A percentile compares a stretch with the other conserved stretches of the same genome.
Conservation (phyloP, 306 rosid genomes). For the Acacia melanoxylon region DNA sequence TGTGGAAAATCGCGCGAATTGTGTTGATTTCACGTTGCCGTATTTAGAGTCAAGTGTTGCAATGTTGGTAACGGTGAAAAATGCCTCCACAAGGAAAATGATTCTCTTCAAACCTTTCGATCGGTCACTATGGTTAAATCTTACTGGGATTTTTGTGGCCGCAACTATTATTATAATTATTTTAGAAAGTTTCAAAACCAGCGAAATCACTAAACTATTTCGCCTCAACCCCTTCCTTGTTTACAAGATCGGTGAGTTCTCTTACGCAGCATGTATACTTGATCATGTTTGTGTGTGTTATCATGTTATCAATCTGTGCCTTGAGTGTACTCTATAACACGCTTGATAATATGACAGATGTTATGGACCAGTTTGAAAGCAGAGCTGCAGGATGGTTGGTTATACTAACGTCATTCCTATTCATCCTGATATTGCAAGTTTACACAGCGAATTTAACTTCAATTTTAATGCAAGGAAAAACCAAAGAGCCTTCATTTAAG, state of each 20-base stretch:
- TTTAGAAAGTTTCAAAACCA: too few species aligned
- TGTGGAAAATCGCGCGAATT: background rate
- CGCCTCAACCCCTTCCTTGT: background rate
- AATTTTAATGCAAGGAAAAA: background rate
- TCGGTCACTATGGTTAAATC: background rate
- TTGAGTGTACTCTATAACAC: background rate
- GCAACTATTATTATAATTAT: background rate
- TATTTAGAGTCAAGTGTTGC: background rate
- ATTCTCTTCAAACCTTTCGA: background rate
- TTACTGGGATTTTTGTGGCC: background rate
- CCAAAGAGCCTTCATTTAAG: constrained; percentile 2
- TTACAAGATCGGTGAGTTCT: background rate
- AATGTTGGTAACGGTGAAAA: background rate
- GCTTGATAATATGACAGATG: background rate
- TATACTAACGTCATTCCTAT: background rate
- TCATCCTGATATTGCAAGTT: background rate
- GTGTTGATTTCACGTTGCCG: background rate
- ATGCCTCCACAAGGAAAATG: background rate
- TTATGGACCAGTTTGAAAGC: background rate
- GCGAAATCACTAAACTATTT: too few species aligned
- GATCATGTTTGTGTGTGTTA: too few species aligned
- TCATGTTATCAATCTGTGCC: too few species aligned
- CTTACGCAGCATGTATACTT: background rate
- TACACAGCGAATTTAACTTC: background rate
- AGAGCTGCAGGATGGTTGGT: background rate